Base-by-base conservation (phyloP, 169 alveolate genomes). In the Plasmodium yoelii region DNA sequence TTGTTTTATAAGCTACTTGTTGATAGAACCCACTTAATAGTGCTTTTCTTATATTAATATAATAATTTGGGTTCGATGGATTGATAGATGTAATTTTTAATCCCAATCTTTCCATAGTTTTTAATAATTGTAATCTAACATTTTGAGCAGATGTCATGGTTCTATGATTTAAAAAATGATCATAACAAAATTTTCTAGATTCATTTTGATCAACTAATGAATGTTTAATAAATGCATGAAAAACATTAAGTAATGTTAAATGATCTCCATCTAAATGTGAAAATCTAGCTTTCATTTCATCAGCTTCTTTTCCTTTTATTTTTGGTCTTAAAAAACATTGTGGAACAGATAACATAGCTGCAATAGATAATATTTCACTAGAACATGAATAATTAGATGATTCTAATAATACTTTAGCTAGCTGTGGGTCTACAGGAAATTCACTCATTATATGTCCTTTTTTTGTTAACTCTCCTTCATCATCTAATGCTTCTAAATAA, bases 371-470 rank as follows among this genome's bases (percentile, higher is more conserved):
- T 10, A 97, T 94, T 73, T 97, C 99, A 51, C 96, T 94, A 7
- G 98, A 92, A 70, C 99, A 97, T 65, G 92, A 87, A 88, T 91
- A 94, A 65, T 94, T 93, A 53, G 96, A 94, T 42, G 99, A 94
- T 63, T 93, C 93, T 44, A 98, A 90, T 22, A 98, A 90, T 90
- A 97, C 94, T 91, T 97, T 98, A 49, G 99, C 96, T 67, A 99
- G 94, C 92, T 97, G 98, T n/a, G 99, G 99, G 65, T 99, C 99
- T 49, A 99, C 93, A 18, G 99, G 99, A 86, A 99, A 97, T 87
- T 98, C 99, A 56, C 99, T 95, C 99, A 98, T 98, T 55, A 95
- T 92, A 70, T 95, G 95, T 34, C 99, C 99, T 57, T 94, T 90
- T 68, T 94, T 91, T 0, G 99, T 98, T 70, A 99, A 94, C 55